Conservation (phyloP, 176 grass and related monocot species). For the Oryza rufipogon region DNA sequence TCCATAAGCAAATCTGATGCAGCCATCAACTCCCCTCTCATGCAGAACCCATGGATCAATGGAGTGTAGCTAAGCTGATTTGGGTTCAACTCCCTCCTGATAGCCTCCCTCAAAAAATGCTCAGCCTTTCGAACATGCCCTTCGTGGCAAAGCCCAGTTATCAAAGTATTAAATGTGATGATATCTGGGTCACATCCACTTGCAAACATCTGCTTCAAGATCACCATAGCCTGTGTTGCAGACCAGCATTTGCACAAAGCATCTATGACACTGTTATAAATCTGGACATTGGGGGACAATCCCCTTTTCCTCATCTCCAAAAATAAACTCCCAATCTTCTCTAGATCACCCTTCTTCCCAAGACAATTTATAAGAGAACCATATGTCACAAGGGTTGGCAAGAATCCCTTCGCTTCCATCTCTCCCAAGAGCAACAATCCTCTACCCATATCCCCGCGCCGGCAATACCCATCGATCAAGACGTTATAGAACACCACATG, state of each 20-base stretch:
- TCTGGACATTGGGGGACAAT: constrained; percentile 59
- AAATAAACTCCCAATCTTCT: constrained; percentile 50
- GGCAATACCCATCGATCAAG: constrained; percentile 74
- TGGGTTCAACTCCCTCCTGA: constrained; percentile 58
- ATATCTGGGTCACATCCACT: constrained; percentile 53
- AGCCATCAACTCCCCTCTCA: constrained; percentile 43
- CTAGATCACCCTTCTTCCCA: constrained; percentile 56
- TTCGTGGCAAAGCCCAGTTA: constrained; percentile 66
- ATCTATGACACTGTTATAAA: constrained; percentile 71
- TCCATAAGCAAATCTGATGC: constrained; percentile 69
- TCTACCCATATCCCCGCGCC: constrained; percentile 42
- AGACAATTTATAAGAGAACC: constrained; percentile 68
- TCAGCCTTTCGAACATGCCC: constrained; percentile 48
- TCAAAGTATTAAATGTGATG: constrained; percentile 76
- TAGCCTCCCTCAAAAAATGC: constrained; percentile 57
- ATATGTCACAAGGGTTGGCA: constrained; percentile 67
- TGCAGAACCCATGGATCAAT: constrained; percentile 62
- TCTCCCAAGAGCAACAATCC: constrained; percentile 57
- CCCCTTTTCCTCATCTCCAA: constrained; percentile 61
- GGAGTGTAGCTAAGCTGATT: constrained; percentile 72
- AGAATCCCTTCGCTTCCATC: constrained; percentile 72
- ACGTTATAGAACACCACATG: constrained; percentile 68
- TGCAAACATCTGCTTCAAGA: constrained; percentile 73
- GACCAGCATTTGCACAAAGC: constrained; percentile 54
- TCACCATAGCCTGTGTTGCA: constrained; percentile 47